These are phyloP conservation scores for Cornus florida DNA, from an alignment of 148 eudicot genomes.

Conservation along the genomic window DNA sequence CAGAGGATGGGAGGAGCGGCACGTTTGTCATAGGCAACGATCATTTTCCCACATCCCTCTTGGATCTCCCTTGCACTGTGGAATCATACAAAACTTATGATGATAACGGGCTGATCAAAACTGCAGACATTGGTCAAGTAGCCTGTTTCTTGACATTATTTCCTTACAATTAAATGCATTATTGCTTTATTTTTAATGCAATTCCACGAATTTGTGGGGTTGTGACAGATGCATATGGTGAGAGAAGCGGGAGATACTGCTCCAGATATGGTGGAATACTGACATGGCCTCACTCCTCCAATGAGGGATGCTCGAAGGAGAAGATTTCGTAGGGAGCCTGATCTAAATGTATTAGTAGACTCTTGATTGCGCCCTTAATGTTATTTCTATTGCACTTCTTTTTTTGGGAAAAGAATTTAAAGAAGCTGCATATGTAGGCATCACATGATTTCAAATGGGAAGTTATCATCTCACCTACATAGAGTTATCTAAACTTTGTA, in stretches of 20 bases:
- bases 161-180: background rate
- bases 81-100: slow-evolving; percentile 96
- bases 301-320: slow-evolving; percentile 97
- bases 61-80: slow-evolving; percentile 78
- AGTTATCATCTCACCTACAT: background rate
- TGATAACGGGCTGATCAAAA: slow-evolving; percentile 81
- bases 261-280: slow-evolving; percentile 64
- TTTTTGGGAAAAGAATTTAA: background rate
- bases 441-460: background rate
- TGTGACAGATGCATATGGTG: slow-evolving; percentile 77
- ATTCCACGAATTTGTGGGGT: slow-evolving; percentile 7
- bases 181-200: slow-evolving; percentile 3
- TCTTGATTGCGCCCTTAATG: too few species aligned
- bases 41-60: slow-evolving; percentile 71
- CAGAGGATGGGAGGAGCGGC: slow-evolving; percentile 93
- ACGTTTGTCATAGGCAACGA: slow-evolving; percentile 75
- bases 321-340: slow-evolving; percentile 92
- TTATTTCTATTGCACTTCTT: background rate
- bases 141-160: background rate
- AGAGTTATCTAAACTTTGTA: background rate
- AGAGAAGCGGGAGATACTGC: slow-evolving; percentile 71
- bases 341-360: slow-evolving; percentile 62
- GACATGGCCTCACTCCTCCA: slow-evolving; percentile 95
- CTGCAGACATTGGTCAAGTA: slow-evolving; percentile 97
- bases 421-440: background rate